Evolutionary conservation across 148 eudicot genomes (phyloP).

Genomic region (Arctostaphylos glauca): DNA sequence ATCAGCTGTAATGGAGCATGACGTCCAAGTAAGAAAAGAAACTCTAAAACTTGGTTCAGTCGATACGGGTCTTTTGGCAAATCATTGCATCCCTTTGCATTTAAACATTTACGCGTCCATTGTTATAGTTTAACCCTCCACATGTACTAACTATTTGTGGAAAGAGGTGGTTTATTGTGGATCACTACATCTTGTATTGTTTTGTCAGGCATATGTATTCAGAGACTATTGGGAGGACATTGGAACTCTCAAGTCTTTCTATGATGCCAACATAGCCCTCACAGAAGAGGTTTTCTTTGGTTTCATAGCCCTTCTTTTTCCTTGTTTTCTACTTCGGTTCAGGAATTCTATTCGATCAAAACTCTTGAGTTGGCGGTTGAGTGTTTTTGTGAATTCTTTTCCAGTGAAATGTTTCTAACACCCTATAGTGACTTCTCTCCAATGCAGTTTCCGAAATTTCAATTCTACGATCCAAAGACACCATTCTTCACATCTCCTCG

Average conservation of each 20-base stretch:
- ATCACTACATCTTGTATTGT: background rate
- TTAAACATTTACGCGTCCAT: background rate
- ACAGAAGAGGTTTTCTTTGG: conserved; percentile 62
- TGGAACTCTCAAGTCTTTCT: conserved; percentile 83
- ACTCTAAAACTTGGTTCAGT: background rate
- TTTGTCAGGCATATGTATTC: conserved; percentile 79
- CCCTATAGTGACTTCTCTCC: background rate
- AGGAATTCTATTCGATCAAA: background rate
- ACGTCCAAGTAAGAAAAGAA: conserved; percentile 59
- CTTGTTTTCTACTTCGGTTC: background rate
- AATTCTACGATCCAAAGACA: conserved; percentile 90
- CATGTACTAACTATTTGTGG: background rate
- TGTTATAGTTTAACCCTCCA: background rate
- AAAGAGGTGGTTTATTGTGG: background rate
- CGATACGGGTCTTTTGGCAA: background rate
- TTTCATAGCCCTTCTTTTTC: background rate
- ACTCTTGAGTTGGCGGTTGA: background rate
- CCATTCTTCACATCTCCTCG: conserved; percentile 92
- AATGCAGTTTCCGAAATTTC: conserved; percentile 68
- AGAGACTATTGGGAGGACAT: conserved; percentile 99
- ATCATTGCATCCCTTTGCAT: background rate
- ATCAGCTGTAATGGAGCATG: conserved; percentile 55
- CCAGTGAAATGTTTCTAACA: background rate
- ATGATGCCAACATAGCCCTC: conserved; percentile 89
- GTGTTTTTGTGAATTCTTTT: background rate